These are phyloP conservation scores for Pisolithus albus DNA, from an alignment of 768 basidiomycete species.

Conservation along the genomic window DNA sequence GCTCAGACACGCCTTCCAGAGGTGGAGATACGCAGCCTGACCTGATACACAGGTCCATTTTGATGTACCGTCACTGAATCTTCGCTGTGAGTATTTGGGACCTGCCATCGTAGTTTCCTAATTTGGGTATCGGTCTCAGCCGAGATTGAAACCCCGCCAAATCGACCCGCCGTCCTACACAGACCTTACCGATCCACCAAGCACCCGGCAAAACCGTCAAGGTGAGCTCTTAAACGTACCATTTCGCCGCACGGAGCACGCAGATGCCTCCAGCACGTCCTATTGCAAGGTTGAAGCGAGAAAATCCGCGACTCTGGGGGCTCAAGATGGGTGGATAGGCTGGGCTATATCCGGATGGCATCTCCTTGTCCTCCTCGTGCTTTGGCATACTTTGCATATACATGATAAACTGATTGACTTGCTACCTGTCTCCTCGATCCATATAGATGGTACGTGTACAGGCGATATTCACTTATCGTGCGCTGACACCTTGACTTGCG, in stretches of 20 bases:
- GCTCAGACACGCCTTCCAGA: too few relatives aligned
- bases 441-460: conserved; percentile 21
- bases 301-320: conserved; percentile 11
- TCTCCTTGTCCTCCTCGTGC: conserved; percentile 6
- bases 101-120: conserved; percentile 3
- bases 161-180: conserved; percentile 6
- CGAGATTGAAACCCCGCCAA: conserved; percentile 23
- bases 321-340: conserved; percentile 38
- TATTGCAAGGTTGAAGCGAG: background rate
- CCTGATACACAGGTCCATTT: too few relatives aligned
- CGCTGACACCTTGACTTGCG: conserved; percentile 5
- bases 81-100: too few relatives aligned
- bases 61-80: too few relatives aligned
- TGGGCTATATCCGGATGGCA: conserved; percentile 32
- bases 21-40: too few relatives aligned
- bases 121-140: conserved; percentile 16
- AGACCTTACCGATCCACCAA: conserved; percentile 17
- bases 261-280: conserved; percentile 6
- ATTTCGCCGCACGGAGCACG: conserved; percentile 7
- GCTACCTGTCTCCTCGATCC: background rate
- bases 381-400: conserved; percentile 3
- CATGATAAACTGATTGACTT: conserved; percentile 15
- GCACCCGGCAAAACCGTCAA: conserved; percentile 43
- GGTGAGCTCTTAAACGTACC: conserved; percentile 43
- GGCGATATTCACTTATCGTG: background rate